Conservation (phyloP, 176 grass and related monocot genomes). For the Musa beccarii region DNA sequence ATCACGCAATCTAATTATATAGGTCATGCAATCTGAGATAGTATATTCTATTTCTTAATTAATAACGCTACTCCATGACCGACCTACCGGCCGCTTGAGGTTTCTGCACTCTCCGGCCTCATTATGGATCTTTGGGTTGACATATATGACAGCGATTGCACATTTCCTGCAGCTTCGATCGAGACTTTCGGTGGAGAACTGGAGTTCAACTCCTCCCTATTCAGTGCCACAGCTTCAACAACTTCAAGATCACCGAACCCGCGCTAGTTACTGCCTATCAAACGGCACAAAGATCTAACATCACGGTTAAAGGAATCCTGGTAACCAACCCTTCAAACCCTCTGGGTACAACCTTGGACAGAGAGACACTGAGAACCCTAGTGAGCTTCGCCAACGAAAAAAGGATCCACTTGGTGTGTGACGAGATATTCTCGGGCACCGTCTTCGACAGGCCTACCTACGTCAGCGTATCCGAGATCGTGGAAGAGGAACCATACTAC, state of each 20-base stretch:
- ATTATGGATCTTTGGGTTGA: too few species aligned
- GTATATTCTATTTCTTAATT: too few species aligned
- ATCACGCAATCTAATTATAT: too few species aligned
- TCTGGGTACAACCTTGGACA: conserved; percentile 48
- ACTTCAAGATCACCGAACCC: conserved; percentile 44
- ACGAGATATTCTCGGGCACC: conserved; percentile 70
- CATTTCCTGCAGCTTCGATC: conserved; percentile 50
- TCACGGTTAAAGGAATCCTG: conserved; percentile 62
- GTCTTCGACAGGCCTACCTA: conserved; percentile 43
- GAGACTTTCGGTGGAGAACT: conserved; percentile 76
- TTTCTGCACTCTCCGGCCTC: too few species aligned
- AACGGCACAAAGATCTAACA: conserved; percentile 23
- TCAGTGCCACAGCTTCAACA: conserved; percentile 56
- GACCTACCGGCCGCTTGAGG: too few species aligned
- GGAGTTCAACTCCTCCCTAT: conserved; percentile 48
- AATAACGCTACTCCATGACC: too few species aligned
- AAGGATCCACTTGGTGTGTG: conserved; percentile 64
- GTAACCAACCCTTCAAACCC: conserved; percentile 82
- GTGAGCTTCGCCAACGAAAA: conserved; percentile 48
- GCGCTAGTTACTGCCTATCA: conserved; percentile 54
- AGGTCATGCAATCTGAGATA: too few species aligned
- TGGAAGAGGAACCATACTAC: conserved; percentile 32
- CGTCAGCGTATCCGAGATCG: conserved; percentile 59
- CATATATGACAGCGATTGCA: too few species aligned
- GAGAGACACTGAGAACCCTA: conserved; percentile 48